A percentile compares a stretch with the other conserved stretches of the same genome.
phyloP scores from a whole-genome alignment of 2,329 filamentous ascomycete genomes.

The Thyridium curvatum region DNA sequence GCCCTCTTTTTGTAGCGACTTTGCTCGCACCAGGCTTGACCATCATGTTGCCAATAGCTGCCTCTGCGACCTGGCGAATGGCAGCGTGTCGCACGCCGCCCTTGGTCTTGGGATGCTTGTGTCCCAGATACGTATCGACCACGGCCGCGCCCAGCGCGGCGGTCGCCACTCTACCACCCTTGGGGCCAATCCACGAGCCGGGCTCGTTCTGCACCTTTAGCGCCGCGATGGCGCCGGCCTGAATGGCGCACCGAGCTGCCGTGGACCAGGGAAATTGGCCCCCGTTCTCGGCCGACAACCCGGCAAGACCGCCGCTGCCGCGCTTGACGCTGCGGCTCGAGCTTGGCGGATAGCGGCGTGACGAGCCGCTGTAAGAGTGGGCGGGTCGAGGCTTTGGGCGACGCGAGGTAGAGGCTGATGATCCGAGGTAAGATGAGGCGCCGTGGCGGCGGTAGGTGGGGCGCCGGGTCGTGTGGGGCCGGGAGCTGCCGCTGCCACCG shows the following conservation, averaged over 20 bases:
- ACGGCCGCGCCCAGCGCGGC: conserved; percentile 17
- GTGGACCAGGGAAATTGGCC: conserved; percentile 8
- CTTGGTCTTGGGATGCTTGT: conserved; percentile 10
- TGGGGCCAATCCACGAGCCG: conserved; percentile 15
- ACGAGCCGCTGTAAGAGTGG: too few species aligned
- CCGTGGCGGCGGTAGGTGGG: too few species aligned
- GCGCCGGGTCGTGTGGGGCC: too few species aligned
- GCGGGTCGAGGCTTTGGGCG: too few species aligned
- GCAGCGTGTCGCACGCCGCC: conserved; percentile 18
- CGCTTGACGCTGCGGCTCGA: neutral
- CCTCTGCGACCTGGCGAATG: conserved; percentile 15
- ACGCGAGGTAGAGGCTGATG: too few species aligned
- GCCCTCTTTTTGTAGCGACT: neutral
- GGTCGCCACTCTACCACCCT: conserved; percentile 16
- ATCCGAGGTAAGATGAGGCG: too few species aligned
- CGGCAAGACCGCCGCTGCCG: too few species aligned
- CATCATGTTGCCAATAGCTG: conserved; percentile 13
- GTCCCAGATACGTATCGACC: conserved; percentile 16
- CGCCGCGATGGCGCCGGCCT: conserved; percentile 16
- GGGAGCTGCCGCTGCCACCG: too few species aligned
- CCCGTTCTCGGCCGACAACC: neutral
- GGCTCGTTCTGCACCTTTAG: conserved; percentile 11
- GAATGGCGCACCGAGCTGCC: conserved; percentile 13
- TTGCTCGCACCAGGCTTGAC: conserved; percentile 10
- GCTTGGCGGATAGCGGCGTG: neutral